phyloP scores from a whole-genome alignment of 2,329 filamentous ascomycete species.

The Aspergillus udagawae region DNA sequence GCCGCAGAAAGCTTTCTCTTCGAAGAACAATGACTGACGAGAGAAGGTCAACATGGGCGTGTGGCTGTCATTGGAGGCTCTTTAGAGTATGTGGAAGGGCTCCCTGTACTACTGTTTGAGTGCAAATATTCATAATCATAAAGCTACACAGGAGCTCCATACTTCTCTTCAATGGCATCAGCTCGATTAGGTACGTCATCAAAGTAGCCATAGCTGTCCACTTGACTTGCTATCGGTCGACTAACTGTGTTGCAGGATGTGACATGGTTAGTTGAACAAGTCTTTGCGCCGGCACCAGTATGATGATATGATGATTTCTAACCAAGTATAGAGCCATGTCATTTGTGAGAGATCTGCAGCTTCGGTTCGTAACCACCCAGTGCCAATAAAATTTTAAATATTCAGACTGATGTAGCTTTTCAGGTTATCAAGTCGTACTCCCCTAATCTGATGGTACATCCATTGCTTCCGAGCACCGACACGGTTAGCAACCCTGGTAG shows the following conservation, averaged over 20 bases:
- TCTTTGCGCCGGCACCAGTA: not conserved
- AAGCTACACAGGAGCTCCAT: slow-evolving; percentile 88
- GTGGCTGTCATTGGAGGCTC: slow-evolving; percentile 93
- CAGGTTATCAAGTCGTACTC: slow-evolving; percentile 95
- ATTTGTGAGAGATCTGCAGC: slow-evolving; percentile 90
- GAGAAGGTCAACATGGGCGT: slow-evolving; percentile 78
- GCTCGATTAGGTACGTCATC: slow-evolving; percentile 65
- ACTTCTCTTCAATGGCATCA: slow-evolving; percentile 96
- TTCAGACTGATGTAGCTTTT: not conserved
- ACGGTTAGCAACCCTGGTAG: slow-evolving; percentile 46
- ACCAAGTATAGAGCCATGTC: slow-evolving; percentile 61
- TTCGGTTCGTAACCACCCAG: slow-evolving; percentile 35
- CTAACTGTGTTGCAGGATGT: slow-evolving; percentile 42
- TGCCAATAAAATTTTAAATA: not conserved
- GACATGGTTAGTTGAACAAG: slow-evolving; percentile 66
- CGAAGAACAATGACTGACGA: not conserved
- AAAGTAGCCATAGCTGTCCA: not conserved
- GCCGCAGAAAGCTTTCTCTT: not conserved
- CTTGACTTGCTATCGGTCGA: slow-evolving; percentile 11
- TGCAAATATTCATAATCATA: slow-evolving; percentile 1
- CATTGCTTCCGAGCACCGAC: slow-evolving; percentile 78
- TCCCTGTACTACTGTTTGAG: not conserved
- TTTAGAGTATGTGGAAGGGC: slow-evolving; percentile 57
- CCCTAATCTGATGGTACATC: slow-evolving; percentile 97
- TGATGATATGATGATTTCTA: slow-evolving; percentile 5